These are phyloP conservation scores for Cordyceps pruinosa DNA, from an alignment of 2,329 filamentous ascomycete genomes.

Conservation along the genomic window DNA sequence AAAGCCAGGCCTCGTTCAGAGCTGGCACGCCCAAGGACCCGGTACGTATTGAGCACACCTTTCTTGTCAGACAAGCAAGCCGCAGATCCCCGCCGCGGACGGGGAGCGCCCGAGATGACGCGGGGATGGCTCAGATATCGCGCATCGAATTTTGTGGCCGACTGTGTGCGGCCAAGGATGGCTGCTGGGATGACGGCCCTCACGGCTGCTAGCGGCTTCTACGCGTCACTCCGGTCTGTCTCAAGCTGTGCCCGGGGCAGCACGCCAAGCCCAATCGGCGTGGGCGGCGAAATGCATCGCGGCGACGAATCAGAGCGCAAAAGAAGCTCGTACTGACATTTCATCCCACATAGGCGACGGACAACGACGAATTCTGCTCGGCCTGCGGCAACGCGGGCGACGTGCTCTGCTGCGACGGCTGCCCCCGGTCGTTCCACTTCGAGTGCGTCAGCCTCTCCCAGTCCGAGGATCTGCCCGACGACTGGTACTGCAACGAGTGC, in stretches of 20 bases:
- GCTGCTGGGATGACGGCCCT: not conserved
- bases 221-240: not conserved
- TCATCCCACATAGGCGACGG: slow-evolving; percentile 31
- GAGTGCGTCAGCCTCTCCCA: slow-evolving; percentile 78
- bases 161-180: not conserved
- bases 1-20: slow-evolving; percentile 54
- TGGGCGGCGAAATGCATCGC: not conserved
- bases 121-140: not conserved
- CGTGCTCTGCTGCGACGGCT: slow-evolving; percentile 90
- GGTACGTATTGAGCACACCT: slow-evolving; percentile 36
- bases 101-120: not conserved
- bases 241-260: not conserved
- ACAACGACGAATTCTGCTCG: slow-evolving; percentile 87
- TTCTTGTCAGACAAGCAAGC: not conserved
- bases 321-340: slow-evolving; percentile 27
- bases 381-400: slow-evolving; percentile 78
- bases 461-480: slow-evolving; percentile 58
- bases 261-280: not conserved
- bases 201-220: slow-evolving; percentile 1
- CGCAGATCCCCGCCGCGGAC: not conserved
- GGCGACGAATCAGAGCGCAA: not conserved
- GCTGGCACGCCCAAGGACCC: slow-evolving; percentile 47
- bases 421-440: slow-evolving; percentile 84
- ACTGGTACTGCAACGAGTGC: slow-evolving; percentile 82
- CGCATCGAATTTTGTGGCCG: slow-evolving; percentile 3